Percentiles rank a stretch among this genome's conserved stretches.
Conservation (phyloP, 176 grass and related monocot species). For the Thalia dealbata region DNA sequence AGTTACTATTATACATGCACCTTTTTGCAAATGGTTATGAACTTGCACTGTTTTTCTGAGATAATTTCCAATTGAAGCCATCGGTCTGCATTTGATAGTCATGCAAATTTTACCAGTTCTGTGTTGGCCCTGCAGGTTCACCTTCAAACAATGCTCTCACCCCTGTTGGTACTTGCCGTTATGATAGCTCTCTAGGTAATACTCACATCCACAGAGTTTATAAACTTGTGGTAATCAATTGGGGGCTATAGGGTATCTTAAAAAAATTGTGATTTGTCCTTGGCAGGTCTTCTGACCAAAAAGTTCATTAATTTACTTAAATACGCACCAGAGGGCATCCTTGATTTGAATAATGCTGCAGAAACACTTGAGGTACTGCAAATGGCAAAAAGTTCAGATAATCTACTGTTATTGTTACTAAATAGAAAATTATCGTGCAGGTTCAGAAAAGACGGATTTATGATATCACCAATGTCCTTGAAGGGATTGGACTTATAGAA, state of each 20-base stretch:
- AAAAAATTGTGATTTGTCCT: too few relatives aligned
- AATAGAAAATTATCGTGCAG: constrained; percentile 30
- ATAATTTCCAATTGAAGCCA: neutral
- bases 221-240: too few relatives aligned
- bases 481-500: constrained; percentile 89
- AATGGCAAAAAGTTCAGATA: constrained; percentile 8
- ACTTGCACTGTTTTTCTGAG: neutral
- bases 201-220: too few relatives aligned
- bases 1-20: too few relatives aligned
- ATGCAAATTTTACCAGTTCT: neutral
- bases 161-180: constrained; percentile 48
- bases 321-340: constrained; percentile 60
- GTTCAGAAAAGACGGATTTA: constrained; percentile 84
- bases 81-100: neutral
- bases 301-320: constrained; percentile 81
- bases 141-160: constrained; percentile 53
- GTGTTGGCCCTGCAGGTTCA: constrained; percentile 33
- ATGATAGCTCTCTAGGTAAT: constrained; percentile 93
- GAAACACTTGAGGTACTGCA: constrained; percentile 48
- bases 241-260: too few relatives aligned
- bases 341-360: constrained; percentile 77
- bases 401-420: neutral
- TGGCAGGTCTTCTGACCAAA: constrained; percentile 63
- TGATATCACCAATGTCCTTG: constrained; percentile 99
- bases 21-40: neutral